Base-by-base conservation (phyloP, 2,329 filamentous ascomycete genomes). In the Tolypocladium guangdongense region DNA sequence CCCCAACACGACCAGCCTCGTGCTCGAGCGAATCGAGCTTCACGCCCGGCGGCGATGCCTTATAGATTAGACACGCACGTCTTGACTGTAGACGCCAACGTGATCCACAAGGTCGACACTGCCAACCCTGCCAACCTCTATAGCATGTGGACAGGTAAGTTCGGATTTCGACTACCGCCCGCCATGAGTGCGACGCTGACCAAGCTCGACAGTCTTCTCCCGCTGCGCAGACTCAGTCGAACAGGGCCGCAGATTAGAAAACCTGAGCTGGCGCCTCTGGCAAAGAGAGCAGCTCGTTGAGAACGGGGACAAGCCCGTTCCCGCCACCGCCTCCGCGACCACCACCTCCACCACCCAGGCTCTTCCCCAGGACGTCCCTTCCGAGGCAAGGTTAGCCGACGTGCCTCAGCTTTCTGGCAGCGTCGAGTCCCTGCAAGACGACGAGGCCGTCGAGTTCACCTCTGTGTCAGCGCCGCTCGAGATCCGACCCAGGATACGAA, bases 221-320 rank as follows among this genome's bases (percentile, higher is more conserved):
- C 89, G 90, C 73, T 96, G 92, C 71, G 90, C 90, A 66, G 89
- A 93, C 65, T 93, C 91, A 51, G 86, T 97, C 68, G 89, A 96
- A 68, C 88, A 97, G 71, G 93, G 93, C 54, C 84, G 89, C 66
- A 81, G 93, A 65, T 77, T 96, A 67, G 93, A 97, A 70, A 97
- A 99, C 74, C 77, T 99, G 58, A 95, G 88, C 68, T 97, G 93
- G 93, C 80, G 93, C 63, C 75, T 97, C 57, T 97, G 91, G 92
- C 95, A 90, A 63, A 82, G 90, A 64, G 91, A 97, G 68, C 67
- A 71, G 59, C 66, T 71, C 12, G 90, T 96, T 63, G 95, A 91
- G 72, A 91, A 87, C 71, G 86, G 78, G 55, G 76, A 78, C 61
- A 75, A 78, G 62, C 73, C 78, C 53, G 68, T 77, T 38, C 65